Evolutionary conservation across 345 rosid genomes (phyloP).

Genomic region (Eutrema heterophyllum): DNA sequence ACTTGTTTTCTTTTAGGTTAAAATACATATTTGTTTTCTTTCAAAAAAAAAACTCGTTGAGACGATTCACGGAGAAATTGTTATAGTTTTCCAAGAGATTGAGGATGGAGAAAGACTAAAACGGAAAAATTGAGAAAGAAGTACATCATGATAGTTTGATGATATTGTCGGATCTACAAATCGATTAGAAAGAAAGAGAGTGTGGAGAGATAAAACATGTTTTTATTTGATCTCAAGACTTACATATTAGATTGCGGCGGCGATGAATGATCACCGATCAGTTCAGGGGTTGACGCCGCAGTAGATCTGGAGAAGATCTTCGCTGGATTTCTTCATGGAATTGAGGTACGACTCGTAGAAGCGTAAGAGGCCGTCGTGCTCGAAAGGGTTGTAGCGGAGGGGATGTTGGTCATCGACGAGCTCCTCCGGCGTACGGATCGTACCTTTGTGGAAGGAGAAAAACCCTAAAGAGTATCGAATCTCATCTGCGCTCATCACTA

Average conservation of each 20-base stretch:
- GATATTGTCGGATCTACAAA: no score
- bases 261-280: slow-evolving; percentile 13
- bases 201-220: no score
- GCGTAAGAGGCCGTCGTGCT: slow-evolving; percentile 42
- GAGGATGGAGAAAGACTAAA: no score
- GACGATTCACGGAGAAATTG: no score
- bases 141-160: no score
- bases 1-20: no score
- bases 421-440: slow-evolving; percentile 40
- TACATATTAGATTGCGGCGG: background rate
- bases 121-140: no score
- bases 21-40: no score
- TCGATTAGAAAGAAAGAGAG: no score
- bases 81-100: no score
- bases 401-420: slow-evolving; percentile 57
- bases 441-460: slow-evolving; percentile 44
- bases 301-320: slow-evolving; percentile 8
- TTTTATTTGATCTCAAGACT: no score
- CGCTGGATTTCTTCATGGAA: slow-evolving; percentile 18
- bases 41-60: no score
- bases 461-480: slow-evolving; percentile 46
- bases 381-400: slow-evolving; percentile 47
- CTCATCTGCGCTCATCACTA: slow-evolving; percentile 39
- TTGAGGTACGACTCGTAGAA: slow-evolving; percentile 34
- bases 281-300: slow-evolving; percentile 2